A percentile compares a stretch with the other conserved stretches of the same genome.
Conservation (phyloP, 2,329 filamentous ascomycete species). For the Drechslera avenae region DNA sequence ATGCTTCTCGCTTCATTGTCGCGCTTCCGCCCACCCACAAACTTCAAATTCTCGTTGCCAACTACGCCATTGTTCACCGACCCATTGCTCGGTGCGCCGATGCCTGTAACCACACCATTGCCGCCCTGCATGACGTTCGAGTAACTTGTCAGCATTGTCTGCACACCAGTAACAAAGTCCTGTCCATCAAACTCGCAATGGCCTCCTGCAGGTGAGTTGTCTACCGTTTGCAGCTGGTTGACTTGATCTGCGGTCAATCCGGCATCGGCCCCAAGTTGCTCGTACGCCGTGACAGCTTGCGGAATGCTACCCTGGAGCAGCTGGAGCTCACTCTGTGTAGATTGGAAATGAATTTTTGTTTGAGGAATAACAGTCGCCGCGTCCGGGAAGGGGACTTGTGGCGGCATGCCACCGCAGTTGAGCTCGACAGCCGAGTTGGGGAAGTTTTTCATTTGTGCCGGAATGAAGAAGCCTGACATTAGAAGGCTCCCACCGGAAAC, state of each 20-base stretch:
- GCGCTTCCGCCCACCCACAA: constrained; percentile 40
- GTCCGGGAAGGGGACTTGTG: constrained; percentile 59
- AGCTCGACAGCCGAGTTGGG: constrained; percentile 59
- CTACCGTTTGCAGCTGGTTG: constrained; percentile 61
- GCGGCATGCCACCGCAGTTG: constrained; percentile 61
- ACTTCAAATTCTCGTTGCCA: constrained; percentile 56
- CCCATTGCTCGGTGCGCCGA: constrained; percentile 48
- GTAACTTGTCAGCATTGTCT: constrained; percentile 62
- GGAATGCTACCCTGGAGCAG: constrained; percentile 59
- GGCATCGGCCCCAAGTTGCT: constrained; percentile 52
- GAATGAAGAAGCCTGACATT: constrained; percentile 63
- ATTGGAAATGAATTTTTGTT: constrained; percentile 63
- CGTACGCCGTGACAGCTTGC: constrained; percentile 57
- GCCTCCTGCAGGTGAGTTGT: constrained; percentile 61
- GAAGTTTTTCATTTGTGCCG: constrained; percentile 60
- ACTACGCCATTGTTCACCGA: constrained; percentile 58
- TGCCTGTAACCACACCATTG: constrained; percentile 56
- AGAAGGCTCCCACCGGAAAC: constrained; percentile 62
- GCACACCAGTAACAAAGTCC: constrained; percentile 61
- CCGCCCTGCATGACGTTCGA: constrained; percentile 60
- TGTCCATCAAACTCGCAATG: constrained; percentile 64
- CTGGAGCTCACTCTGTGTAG: constrained; percentile 58
- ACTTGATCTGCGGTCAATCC: constrained; percentile 55
- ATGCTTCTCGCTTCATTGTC: constrained; percentile 26
- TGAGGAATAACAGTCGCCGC: constrained; percentile 50